phyloP scores from a whole-genome alignment of 2,329 filamentous ascomycete genomes.

The Colletotrichum plurivorum region DNA sequence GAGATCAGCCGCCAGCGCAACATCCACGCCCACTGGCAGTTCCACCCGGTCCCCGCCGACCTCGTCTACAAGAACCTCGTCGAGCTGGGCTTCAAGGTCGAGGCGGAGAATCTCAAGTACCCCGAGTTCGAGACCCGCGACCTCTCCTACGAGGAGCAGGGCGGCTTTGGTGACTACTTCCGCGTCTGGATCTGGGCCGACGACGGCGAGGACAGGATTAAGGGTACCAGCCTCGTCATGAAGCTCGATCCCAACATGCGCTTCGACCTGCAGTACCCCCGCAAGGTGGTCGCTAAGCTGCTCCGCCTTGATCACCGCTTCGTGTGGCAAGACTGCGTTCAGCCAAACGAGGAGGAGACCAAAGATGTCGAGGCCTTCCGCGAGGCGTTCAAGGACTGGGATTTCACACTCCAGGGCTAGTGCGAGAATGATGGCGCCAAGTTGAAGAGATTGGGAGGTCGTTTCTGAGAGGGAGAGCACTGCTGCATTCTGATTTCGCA shows the following conservation, averaged over 20 bases:
- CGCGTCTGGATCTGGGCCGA: constrained; percentile 84
- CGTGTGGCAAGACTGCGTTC: constrained; percentile 87
- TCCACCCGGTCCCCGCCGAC: constrained; percentile 80
- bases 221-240: constrained; percentile 81
- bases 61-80: constrained; percentile 81
- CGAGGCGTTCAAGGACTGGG: constrained; percentile 85
- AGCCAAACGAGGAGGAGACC: constrained; percentile 83
- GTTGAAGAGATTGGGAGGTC: neutral
- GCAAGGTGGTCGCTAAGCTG: constrained; percentile 89
- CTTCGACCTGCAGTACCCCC: constrained; percentile 93
- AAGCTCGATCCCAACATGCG: constrained; percentile 78
- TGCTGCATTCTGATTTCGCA: constrained; percentile 5
- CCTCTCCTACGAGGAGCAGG: constrained; percentile 64
- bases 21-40: constrained; percentile 95
- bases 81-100: constrained; percentile 89
- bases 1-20: constrained; percentile 88
- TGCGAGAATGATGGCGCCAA: neutral
- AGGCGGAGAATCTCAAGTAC: constrained; percentile 81
- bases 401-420: constrained; percentile 74
- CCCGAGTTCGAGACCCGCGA: constrained; percentile 65
- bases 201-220: constrained; percentile 66
- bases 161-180: constrained; percentile 77
- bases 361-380: constrained; percentile 85
- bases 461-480: neutral
- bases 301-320: constrained; percentile 83